A percentile compares a stretch with the other conserved stretches of the same genome.
Conservation (phyloP, 2,329 filamentous ascomycete genomes). For the Calonectria pseudoreteaudii region DNA sequence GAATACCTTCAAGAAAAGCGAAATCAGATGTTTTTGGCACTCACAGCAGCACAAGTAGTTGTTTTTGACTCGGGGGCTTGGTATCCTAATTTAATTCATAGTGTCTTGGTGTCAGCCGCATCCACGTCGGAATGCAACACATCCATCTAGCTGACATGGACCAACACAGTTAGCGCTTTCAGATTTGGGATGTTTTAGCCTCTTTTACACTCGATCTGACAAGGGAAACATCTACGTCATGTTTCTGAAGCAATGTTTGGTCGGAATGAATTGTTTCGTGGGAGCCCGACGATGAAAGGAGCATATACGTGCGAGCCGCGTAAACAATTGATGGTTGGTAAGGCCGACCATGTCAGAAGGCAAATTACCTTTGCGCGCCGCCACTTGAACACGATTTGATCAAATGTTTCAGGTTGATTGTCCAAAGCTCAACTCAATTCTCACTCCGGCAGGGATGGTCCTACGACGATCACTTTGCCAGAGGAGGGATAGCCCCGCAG, state of each 20-base stretch:
- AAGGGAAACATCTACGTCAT: background rate
- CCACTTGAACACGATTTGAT: background rate
- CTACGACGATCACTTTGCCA: background rate
- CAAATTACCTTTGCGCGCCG: background rate
- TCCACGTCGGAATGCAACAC: background rate
- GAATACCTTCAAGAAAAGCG: background rate
- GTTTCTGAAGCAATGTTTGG: no score
- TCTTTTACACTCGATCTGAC: background rate
- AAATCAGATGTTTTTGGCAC: background rate
- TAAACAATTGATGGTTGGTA: background rate
- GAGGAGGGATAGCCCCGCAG: background rate
- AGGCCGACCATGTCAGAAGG: background rate
- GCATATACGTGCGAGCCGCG: background rate
- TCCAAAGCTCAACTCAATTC: background rate
- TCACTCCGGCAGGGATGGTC: background rate
- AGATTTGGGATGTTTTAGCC: background rate
- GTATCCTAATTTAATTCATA: background rate
- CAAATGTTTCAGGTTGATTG: background rate
- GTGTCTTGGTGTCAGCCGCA: background rate
- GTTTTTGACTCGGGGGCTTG: background rate
- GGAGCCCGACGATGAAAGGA: background rate
- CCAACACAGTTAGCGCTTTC: background rate
- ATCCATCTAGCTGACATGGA: background rate
- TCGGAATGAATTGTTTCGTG: background rate
- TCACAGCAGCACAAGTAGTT: background rate